phyloP scores from a whole-genome alignment of 352 stramenopile species.

The Globisporangium paddicum region DNA sequence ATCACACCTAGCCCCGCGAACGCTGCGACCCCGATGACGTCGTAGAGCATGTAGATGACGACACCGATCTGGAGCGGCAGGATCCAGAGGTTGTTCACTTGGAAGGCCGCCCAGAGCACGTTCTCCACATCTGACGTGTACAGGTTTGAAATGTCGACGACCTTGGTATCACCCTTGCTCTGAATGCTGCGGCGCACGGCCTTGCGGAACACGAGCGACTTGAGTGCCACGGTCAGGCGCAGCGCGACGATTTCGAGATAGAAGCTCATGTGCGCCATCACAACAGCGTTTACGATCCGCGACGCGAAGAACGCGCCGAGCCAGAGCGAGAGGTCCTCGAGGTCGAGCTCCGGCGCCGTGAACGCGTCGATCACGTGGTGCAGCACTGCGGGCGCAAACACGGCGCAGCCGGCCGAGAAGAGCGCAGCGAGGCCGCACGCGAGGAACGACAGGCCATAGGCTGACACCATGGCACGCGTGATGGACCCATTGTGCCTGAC shows the following conservation, averaged over 20 bases:
- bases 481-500: slow-evolving; percentile 20
- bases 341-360: slow-evolving; percentile 16
- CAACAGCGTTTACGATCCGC: slow-evolving; percentile 24
- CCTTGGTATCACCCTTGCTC: slow-evolving; percentile 13
- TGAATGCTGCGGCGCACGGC: slow-evolving; percentile 20
- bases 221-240: slow-evolving; percentile 29
- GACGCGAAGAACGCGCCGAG: slow-evolving; percentile 38
- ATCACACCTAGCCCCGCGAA: slow-evolving; percentile 42
- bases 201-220: slow-evolving; percentile 39
- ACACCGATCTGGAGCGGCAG: slow-evolving; percentile 31
- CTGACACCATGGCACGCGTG: slow-evolving; percentile 15
- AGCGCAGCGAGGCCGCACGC: slow-evolving; percentile 24
- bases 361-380: slow-evolving; percentile 40
- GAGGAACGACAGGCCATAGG: slow-evolving; percentile 26
- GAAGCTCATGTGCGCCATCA: slow-evolving; percentile 20
- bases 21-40: slow-evolving; percentile 22
- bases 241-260: slow-evolving; percentile 25
- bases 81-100: slow-evolving; percentile 67
- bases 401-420: slow-evolving; percentile 22
- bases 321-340: slow-evolving; percentile 27
- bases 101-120: slow-evolving; percentile 29
- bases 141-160: slow-evolving; percentile 89
- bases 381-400: slow-evolving; percentile 43
- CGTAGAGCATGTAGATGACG: slow-evolving; percentile 35
- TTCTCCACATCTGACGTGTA: slow-evolving; percentile 88